Percentiles rank a stretch among this genome's conserved stretches.
These are phyloP conservation scores for Fomitopsis betulina DNA, from an alignment of 1,284 basidiomycete species.

Conservation along the genomic window DNA sequence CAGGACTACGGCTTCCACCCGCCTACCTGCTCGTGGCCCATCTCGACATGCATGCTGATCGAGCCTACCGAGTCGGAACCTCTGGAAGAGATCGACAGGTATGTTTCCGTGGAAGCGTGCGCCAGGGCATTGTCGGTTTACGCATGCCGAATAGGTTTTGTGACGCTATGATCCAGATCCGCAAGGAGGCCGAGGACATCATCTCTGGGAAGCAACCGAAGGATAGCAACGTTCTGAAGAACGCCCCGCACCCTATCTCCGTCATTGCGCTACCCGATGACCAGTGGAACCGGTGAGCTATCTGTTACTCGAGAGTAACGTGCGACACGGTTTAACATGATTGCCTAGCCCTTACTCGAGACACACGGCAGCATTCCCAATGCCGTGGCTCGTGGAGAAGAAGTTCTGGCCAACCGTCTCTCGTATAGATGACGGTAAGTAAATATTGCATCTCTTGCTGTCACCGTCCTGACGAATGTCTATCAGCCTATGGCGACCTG, in stretches of 20 bases:
- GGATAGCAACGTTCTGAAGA: constrained; percentile 89
- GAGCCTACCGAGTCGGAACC: constrained; percentile 95
- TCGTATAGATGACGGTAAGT: constrained; percentile 85
- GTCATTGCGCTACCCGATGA: constrained; percentile 65
- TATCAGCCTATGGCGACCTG: constrained; percentile 73
- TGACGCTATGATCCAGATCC: constrained; percentile 95
- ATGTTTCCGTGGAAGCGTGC: constrained; percentile 8
- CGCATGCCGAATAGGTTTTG: constrained; percentile 60
- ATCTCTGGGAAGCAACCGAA: constrained; percentile 80
- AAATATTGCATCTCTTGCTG: not conserved
- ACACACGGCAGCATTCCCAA: constrained; percentile 80
- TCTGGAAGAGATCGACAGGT: constrained; percentile 85
- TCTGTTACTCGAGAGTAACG: not conserved
- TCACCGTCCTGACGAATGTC: not conserved
- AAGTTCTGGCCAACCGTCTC: constrained; percentile 96
- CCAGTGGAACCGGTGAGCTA: constrained; percentile 79
- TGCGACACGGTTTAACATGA: not conserved
- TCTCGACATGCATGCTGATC: constrained; percentile 90
- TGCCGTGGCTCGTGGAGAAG: constrained; percentile 72
- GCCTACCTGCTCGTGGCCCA: constrained; percentile 92
- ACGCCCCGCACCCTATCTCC: constrained; percentile 89
- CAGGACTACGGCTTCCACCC: constrained; percentile 89
- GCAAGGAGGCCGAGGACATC: constrained; percentile 87
- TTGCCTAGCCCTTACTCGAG: constrained; percentile 75
- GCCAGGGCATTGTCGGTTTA: not conserved